Evolutionary conservation across 345 rosid genomes (phyloP).

Genomic region (Acer campestre): DNA sequence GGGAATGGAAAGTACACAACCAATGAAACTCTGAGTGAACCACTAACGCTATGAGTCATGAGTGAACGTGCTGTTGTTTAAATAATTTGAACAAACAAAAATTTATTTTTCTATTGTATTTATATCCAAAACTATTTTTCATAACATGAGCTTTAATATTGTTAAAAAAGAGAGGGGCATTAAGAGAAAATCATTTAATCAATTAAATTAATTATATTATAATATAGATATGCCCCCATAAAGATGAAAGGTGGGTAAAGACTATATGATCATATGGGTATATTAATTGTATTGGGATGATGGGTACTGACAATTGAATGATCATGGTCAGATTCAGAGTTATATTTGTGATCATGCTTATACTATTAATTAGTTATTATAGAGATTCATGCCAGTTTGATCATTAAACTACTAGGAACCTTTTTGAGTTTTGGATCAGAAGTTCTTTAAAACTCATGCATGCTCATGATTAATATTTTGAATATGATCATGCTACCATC

Average conservation of each 20-base stretch:
- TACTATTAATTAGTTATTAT: conserved; percentile 32
- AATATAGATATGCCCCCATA: background rate
- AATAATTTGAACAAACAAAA: too few relatives aligned
- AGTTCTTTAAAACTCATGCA: conserved; percentile 27
- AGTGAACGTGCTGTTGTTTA: too few relatives aligned
- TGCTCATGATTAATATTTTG: conserved; percentile 20
- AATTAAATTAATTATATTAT: too few relatives aligned
- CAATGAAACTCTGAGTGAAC: too few relatives aligned
- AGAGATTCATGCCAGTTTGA: conserved; percentile 19
- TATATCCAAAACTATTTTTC: too few relatives aligned
- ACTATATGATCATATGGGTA: background rate
- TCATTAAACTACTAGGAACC: conserved; percentile 20
- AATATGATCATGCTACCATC: background rate
- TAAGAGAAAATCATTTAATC: too few relatives aligned
- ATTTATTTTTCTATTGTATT: too few relatives aligned
- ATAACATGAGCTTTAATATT: too few relatives aligned
- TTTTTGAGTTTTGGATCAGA: conserved; percentile 33
- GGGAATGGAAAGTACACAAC: too few relatives aligned
- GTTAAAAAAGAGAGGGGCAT: too few relatives aligned
- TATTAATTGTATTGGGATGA: conserved; percentile 27
- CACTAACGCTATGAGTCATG: too few relatives aligned
- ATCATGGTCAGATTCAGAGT: conserved; percentile 24
- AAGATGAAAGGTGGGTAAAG: background rate
- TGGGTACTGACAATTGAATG: conserved; percentile 35
- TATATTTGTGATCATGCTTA: conserved; percentile 25